These are phyloP conservation scores for Aphanoascus verrucosus DNA, from an alignment of 2,329 filamentous ascomycete species.

Conservation along the genomic window DNA sequence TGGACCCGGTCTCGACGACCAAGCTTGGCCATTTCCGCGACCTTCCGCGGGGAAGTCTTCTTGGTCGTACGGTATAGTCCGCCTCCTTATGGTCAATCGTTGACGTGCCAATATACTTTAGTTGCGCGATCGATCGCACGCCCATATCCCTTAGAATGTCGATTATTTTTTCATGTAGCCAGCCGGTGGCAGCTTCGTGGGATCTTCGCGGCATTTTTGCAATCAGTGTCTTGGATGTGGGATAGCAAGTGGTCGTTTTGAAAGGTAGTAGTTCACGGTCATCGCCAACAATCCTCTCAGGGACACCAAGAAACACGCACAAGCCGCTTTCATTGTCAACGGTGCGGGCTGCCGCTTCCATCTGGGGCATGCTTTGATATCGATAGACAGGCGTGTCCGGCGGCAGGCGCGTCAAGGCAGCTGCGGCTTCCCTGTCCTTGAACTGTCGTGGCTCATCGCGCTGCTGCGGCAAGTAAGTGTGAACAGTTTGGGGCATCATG, in stretches of 20 bases:
- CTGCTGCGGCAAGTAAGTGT: neutral
- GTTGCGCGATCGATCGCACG: neutral
- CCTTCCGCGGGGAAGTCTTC: neutral
- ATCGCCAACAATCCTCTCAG: neutral
- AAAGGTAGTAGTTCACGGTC: neutral
- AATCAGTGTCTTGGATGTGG: neutral
- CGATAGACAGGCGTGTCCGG: constrained; percentile 8
- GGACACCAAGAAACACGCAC: constrained; percentile 10
- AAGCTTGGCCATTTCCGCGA: neutral
- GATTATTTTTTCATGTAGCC: neutral
- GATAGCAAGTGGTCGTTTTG: neutral
- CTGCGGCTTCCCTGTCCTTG: too few species aligned
- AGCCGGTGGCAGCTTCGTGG: constrained; percentile 6
- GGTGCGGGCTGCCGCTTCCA: constrained; percentile 7
- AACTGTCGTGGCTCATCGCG: neutral
- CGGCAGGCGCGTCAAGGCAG: constrained; percentile 5
- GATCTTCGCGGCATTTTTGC: neutral
- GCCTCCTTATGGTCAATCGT: neutral
- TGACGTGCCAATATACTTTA: neutral
- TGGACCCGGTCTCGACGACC: neutral
- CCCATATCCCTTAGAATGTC: neutral
- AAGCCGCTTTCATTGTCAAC: constrained; percentile 8
- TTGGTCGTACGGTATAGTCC: neutral
- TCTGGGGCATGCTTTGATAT: constrained; percentile 10
- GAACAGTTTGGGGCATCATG: neutral